Conservation (phyloP, 23 red algal genomes). For the Gracilaria caudata region DNA sequence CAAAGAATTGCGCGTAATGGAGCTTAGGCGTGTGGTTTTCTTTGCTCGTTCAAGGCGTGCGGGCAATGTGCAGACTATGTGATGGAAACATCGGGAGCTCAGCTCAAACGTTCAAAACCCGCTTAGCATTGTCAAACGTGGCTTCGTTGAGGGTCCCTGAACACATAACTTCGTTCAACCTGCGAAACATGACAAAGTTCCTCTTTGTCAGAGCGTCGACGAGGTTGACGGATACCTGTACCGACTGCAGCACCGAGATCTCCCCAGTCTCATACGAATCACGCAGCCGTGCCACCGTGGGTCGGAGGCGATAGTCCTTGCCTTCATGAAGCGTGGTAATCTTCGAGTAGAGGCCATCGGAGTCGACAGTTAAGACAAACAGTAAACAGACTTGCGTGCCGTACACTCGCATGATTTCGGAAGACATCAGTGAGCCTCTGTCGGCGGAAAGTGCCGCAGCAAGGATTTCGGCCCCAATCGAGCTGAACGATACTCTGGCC, state of each 20-base stretch:
- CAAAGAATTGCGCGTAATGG: no score
- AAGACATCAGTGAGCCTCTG: slow-evolving; percentile 29
- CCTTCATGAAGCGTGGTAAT: slow-evolving; percentile 54
- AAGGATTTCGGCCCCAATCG: slow-evolving; percentile 45
- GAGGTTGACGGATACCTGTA: not conserved
- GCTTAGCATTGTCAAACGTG: not conserved
- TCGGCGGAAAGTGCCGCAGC: slow-evolving; percentile 29
- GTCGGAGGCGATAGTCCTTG: slow-evolving; percentile 24
- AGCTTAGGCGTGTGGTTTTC: no score
- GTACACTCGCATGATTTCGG: not conserved
- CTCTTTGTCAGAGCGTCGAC: slow-evolving; percentile 50
- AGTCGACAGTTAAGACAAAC: slow-evolving; percentile 37
- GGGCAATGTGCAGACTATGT: no score
- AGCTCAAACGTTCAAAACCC: no score
- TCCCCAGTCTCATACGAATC: slow-evolving; percentile 38
- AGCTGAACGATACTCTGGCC: slow-evolving; percentile 29
- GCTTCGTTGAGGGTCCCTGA: not conserved
- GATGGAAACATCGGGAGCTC: no score
- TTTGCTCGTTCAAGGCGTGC: no score
- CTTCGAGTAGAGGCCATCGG: slow-evolving; percentile 25
- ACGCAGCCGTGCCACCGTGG: slow-evolving; percentile 22
- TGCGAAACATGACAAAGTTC: slow-evolving; percentile 33
- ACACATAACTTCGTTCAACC: slow-evolving; percentile 20
- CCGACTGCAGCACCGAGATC: slow-evolving; percentile 25
- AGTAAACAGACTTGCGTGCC: not conserved